These are phyloP conservation scores for Rhododendron simsii DNA, from an alignment of 148 eudicot species.

Conservation along the genomic window DNA sequence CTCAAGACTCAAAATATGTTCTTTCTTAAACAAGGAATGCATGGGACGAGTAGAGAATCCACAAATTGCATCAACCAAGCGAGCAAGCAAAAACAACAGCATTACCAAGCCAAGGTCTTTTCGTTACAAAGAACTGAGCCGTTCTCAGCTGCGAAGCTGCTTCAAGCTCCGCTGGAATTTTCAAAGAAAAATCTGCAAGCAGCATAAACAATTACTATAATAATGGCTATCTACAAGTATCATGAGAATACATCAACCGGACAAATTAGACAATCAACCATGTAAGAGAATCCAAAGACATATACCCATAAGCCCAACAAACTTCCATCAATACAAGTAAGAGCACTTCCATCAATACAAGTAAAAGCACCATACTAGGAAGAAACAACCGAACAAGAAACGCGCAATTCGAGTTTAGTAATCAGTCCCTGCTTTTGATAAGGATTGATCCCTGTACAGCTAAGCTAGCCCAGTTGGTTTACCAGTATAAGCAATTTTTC, in stretches of 20 bases:
- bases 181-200: conserved; percentile 45
- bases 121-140: conserved; percentile 57
- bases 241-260: neutral
- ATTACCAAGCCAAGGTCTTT: conserved; percentile 96
- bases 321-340: neutral
- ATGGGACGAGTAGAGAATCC: neutral
- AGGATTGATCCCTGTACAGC: neutral
- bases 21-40: neutral
- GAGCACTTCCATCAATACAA: neutral
- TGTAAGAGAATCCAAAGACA: neutral
- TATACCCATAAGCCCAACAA: neutral
- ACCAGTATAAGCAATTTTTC: neutral
- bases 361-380: neutral
- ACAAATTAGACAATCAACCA: neutral
- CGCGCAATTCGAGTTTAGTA: neutral
- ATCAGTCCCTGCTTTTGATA: neutral
- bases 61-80: neutral
- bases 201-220: neutral
- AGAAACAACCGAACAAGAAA: neutral
- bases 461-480: neutral
- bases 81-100: neutral
- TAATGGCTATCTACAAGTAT: neutral
- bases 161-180: conserved; percentile 68
- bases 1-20: neutral
- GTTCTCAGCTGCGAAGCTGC: conserved; percentile 64